A percentile compares a stretch with the other conserved stretches of the same genome.
Conservation (phyloP, 495 filamentous ascomycete species). For the Penicillium parvum region DNA sequence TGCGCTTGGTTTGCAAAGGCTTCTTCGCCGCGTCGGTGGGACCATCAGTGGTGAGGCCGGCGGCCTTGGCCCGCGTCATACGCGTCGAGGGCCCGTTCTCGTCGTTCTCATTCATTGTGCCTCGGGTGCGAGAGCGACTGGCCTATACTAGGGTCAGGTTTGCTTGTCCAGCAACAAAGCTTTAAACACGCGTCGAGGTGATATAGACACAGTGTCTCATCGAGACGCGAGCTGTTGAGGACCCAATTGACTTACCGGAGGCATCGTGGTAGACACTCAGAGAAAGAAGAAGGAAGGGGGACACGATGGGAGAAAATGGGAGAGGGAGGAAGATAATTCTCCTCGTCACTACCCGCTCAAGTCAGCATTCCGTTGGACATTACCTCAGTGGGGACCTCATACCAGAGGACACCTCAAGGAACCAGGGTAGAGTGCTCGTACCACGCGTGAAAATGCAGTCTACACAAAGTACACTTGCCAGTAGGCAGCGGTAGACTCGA, state of each 20-base stretch:
- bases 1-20: conserved; percentile 70
- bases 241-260: conserved; percentile 36
- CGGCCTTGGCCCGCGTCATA: conserved; percentile 88
- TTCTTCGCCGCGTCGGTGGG: conserved; percentile 61
- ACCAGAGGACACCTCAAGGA: conserved; percentile 39
- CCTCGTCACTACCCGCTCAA: conserved; percentile 24
- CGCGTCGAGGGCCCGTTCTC: conserved; percentile 79
- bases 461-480: conserved; percentile 26
- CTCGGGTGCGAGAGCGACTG: conserved; percentile 57
- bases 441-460: conserved; percentile 41
- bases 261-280: conserved; percentile 31
- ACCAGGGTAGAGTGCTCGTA: conserved; percentile 35
- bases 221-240: conserved; percentile 4
- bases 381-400: conserved; percentile 38
- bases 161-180: conserved; percentile 8
- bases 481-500: conserved; percentile 15
- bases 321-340: conserved; percentile 31
- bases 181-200: conserved; percentile 10
- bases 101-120: conserved; percentile 85
- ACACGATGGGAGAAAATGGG: conserved; percentile 27
- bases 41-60: conserved; percentile 59
- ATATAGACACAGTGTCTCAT: not conserved
- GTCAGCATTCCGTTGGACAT: conserved; percentile 42
- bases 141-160: conserved; percentile 35
- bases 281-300: conserved; percentile 17